Percentiles rank a stretch among this genome's conserved stretches.
These are phyloP conservation scores for Claviceps purpurea DNA, from an alignment of 2,329 filamentous ascomycete species.

Conservation along the genomic window DNA sequence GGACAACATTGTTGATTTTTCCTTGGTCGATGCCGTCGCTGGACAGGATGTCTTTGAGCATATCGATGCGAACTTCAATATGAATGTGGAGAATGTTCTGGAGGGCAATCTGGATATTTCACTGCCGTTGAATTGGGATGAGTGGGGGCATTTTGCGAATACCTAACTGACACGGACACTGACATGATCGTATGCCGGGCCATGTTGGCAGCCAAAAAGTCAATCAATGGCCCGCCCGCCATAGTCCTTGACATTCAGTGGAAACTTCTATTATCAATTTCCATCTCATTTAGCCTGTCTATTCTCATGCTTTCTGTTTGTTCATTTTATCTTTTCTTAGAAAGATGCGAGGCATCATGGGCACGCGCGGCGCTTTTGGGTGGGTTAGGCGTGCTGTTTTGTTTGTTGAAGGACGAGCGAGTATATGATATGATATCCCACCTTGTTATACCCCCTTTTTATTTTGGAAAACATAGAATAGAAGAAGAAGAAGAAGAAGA, in stretches of 20 bases:
- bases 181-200: background rate
- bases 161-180: background rate
- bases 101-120: constrained; percentile 42
- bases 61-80: constrained; percentile 40
- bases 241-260: no score
- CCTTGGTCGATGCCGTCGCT: constrained; percentile 27
- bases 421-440: background rate
- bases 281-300: no score
- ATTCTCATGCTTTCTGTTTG: background rate
- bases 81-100: constrained; percentile 39
- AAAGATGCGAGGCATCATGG: background rate
- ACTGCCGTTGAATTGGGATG: constrained; percentile 37
- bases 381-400: background rate
- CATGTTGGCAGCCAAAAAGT: no score
- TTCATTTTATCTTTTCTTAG: background rate
- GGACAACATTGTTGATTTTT: constrained; percentile 27
- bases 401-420: background rate
- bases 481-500: background rate
- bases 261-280: no score
- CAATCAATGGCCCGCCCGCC: no score
- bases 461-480: background rate
- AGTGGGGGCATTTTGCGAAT: constrained; percentile 25
- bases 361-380: background rate
- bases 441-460: background rate
- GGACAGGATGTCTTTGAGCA: constrained; percentile 42